These are phyloP conservation scores for Massariosphaeria phaeospora DNA, from an alignment of 495 filamentous ascomycete species.

Conservation along the genomic window DNA sequence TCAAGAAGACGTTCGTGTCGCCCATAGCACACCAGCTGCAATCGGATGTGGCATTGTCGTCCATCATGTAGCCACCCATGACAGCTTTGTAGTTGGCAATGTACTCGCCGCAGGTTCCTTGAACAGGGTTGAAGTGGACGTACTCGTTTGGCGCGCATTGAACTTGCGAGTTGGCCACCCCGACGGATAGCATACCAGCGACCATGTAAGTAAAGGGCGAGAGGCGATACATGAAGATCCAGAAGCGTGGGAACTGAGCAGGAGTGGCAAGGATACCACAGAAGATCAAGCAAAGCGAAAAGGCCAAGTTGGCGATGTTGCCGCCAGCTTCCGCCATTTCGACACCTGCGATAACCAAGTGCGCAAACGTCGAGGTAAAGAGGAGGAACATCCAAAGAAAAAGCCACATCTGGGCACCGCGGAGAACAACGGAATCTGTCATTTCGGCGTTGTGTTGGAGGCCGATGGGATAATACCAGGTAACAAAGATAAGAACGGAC, in stretches of 20 bases:
- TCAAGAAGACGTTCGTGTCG: slow-evolving; percentile 40
- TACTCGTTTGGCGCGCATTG: slow-evolving; percentile 41
- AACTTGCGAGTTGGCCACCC: slow-evolving; percentile 40
- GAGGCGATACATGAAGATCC: slow-evolving; percentile 47
- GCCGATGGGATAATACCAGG: slow-evolving; percentile 51
- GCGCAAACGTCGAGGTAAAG: slow-evolving; percentile 57
- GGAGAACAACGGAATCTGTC: slow-evolving; percentile 45
- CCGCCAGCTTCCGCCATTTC: slow-evolving; percentile 59
- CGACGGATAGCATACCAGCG: slow-evolving; percentile 39
- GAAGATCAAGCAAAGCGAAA: slow-evolving; percentile 60
- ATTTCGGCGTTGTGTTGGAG: slow-evolving; percentile 44
- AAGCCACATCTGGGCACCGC: slow-evolving; percentile 57
- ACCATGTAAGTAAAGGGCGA: slow-evolving; percentile 44
- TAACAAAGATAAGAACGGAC: slow-evolving; percentile 48
- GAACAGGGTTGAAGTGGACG: slow-evolving; percentile 36
- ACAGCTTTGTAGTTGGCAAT: slow-evolving; percentile 29
- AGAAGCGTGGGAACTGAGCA: slow-evolving; percentile 39
- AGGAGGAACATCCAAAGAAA: slow-evolving; percentile 50
- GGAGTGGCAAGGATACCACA: slow-evolving; percentile 41
- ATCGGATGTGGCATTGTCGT: slow-evolving; percentile 31
- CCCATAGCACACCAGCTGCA: slow-evolving; percentile 39
- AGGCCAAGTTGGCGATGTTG: slow-evolving; percentile 57
- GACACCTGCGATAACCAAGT: slow-evolving; percentile 62
- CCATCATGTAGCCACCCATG: slow-evolving; percentile 35
- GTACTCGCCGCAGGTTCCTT: slow-evolving; percentile 39